phyloP scores from a whole-genome alignment of 495 filamentous ascomycete species.

The Neurospora sp. region DNA sequence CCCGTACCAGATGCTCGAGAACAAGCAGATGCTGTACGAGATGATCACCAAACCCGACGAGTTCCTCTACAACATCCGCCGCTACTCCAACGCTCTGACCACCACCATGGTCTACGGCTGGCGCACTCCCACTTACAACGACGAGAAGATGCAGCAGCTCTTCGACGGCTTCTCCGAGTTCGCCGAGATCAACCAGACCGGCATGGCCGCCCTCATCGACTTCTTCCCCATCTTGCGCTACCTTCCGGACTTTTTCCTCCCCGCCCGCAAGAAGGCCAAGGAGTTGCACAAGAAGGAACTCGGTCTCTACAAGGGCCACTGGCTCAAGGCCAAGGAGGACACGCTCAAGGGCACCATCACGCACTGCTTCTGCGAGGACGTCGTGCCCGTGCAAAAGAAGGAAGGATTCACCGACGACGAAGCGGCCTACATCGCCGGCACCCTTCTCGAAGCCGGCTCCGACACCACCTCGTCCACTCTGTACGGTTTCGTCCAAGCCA shows the following conservation, averaged over 20 bases:
- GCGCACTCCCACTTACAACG: conserved; percentile 36
- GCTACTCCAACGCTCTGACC: conserved; percentile 44
- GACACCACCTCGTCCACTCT: conserved; percentile 45
- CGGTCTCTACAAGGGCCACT: conserved; percentile 20
- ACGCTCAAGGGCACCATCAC: conserved; percentile 19
- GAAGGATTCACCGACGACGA: conserved; percentile 31
- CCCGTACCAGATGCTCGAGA: conserved; percentile 43
- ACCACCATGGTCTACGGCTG: conserved; percentile 49
- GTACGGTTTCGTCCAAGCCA: conserved; percentile 49
- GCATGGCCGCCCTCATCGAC: conserved; percentile 28
- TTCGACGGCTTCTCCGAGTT: conserved; percentile 45
- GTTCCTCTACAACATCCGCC: conserved; percentile 40
- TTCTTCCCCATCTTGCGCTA: conserved; percentile 31
- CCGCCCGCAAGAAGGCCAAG: conserved; percentile 17
- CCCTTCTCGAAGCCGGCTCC: conserved; percentile 46
- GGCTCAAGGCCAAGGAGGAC: conserved; percentile 24
- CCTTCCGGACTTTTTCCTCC: conserved; percentile 33
- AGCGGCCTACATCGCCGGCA: conserved; percentile 37
- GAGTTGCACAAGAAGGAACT: conserved; percentile 21
- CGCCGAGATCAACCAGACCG: conserved; percentile 33
- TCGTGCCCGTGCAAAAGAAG: conserved; percentile 26
- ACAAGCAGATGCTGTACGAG: conserved; percentile 38
- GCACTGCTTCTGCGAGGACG: conserved; percentile 31
- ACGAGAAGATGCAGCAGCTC: conserved; percentile 41
- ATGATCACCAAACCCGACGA: conserved; percentile 27